A percentile compares a stretch with the other conserved stretches of the same genome.
Conservation (phyloP, 129 eudicot species). For the Lactuca sativa region DNA sequence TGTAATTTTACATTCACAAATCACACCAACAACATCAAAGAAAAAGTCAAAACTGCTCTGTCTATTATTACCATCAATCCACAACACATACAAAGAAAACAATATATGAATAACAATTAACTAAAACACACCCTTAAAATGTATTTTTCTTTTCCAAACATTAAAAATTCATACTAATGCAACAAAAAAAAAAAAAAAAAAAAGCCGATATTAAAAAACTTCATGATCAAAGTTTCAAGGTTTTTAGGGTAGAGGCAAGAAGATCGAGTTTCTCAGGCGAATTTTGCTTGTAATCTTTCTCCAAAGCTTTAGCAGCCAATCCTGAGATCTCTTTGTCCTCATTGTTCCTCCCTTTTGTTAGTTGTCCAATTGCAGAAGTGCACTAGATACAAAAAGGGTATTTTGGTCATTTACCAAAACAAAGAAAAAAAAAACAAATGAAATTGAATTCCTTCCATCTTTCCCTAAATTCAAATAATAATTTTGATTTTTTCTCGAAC, state of each 20-base stretch:
- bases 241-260: constrained; percentile 52
- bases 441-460: no score
- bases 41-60: constrained; percentile 29
- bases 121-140: constrained; percentile 19
- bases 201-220: neutral
- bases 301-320: constrained; percentile 68
- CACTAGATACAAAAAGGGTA: constrained; percentile 46
- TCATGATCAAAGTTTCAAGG: constrained; percentile 47
- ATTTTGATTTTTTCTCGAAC: no score
- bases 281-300: constrained; percentile 70
- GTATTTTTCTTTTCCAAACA: neutral
- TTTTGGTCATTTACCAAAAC: neutral
- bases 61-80: constrained; percentile 30
- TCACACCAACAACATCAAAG: neutral
- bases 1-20: neutral
- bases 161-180: constrained; percentile 19
- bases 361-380: constrained; percentile 64
- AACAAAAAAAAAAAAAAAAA: neutral
- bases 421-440: no score
- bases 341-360: constrained; percentile 81
- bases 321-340: constrained; percentile 76
- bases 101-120: neutral
- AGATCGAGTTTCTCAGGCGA: constrained; percentile 58
- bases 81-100: constrained; percentile 4
- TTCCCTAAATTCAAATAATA: no score